phyloP scores from a whole-genome alignment of 805 yeast species.

The Zygotorulaspora florentina region DNA sequence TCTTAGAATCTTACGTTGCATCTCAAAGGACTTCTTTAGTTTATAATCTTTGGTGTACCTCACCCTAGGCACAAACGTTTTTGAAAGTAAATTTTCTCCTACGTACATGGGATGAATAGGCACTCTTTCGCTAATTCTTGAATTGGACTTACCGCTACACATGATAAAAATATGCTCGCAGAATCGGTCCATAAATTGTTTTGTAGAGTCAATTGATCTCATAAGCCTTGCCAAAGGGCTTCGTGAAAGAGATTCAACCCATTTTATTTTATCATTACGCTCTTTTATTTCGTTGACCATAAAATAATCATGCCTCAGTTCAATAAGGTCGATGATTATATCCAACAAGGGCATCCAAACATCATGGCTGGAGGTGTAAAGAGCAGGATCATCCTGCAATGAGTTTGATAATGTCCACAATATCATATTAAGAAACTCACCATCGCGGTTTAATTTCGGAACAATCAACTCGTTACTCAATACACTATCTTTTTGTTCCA shows the following conservation, averaged over 20 bases:
- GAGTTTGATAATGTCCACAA: conserved; percentile 28
- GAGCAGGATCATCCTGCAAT: conserved; percentile 10
- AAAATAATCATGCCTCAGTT: conserved; percentile 27
- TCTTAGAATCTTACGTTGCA: conserved; percentile 22
- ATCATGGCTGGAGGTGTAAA: conserved; percentile 19
- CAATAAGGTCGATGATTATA: conserved; percentile 21
- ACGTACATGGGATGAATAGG: conserved; percentile 20
- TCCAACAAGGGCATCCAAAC: conserved; percentile 28
- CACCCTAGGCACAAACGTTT: conserved; percentile 16
- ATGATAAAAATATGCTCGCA: conserved; percentile 22
- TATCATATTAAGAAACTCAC: conserved; percentile 27
- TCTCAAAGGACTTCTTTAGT: conserved; percentile 17
- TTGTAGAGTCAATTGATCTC: conserved; percentile 14
- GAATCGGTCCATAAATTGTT: conserved; percentile 15
- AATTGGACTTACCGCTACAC: conserved; percentile 9
- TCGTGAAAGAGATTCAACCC: conserved; percentile 15
- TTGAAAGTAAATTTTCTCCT: conserved; percentile 15
- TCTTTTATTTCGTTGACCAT: conserved; percentile 16
- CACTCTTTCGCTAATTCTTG: neutral
- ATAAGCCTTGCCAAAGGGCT: conserved; percentile 24
- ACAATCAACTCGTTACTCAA: conserved; percentile 23
- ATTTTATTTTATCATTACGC: neutral
- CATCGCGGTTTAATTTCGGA: conserved; percentile 17
- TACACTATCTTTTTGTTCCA: conserved; percentile 18
- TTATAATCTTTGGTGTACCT: conserved; percentile 13